Percentiles rank a stretch among this genome's conserved stretches.
These are phyloP conservation scores for Cladosporium sp. DNA, from an alignment of 2,329 filamentous ascomycete species.

Conservation along the genomic window DNA sequence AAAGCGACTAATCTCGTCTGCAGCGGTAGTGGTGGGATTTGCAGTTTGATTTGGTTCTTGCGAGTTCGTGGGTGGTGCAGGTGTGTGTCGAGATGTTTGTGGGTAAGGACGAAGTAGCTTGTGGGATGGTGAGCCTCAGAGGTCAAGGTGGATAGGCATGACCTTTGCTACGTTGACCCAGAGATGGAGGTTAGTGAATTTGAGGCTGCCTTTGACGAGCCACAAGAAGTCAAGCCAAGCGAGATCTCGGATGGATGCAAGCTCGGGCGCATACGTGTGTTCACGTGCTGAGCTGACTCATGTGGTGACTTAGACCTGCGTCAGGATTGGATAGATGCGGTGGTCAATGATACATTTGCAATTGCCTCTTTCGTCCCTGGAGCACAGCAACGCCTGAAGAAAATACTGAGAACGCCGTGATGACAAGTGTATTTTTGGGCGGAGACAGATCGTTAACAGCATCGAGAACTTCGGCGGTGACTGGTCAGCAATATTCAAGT, in stretches of 20 bases:
- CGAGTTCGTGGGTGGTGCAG: neutral
- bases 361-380: neutral
- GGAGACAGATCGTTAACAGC: too few species aligned
- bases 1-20: slow-evolving; percentile 3
- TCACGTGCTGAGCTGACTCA: neutral
- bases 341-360: neutral
- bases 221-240: neutral
- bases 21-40: neutral
- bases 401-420: too few species aligned
- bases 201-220: too few species aligned
- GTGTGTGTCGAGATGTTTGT: neutral
- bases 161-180: neutral
- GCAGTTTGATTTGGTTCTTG: neutral
- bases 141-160: too few species aligned
- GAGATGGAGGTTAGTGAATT: neutral
- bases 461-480: too few species aligned
- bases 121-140: neutral
- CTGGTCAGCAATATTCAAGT: too few species aligned
- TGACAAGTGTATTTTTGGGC: too few species aligned
- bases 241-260: neutral
- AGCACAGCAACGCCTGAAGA: too few species aligned
- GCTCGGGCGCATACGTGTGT: too few species aligned
- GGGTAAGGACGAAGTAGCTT: neutral
- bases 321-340: neutral
- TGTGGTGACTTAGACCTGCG: neutral